Base-by-base conservation (phyloP, 2,329 filamentous ascomycete genomes). In the Diaporthe nobilis region DNA sequence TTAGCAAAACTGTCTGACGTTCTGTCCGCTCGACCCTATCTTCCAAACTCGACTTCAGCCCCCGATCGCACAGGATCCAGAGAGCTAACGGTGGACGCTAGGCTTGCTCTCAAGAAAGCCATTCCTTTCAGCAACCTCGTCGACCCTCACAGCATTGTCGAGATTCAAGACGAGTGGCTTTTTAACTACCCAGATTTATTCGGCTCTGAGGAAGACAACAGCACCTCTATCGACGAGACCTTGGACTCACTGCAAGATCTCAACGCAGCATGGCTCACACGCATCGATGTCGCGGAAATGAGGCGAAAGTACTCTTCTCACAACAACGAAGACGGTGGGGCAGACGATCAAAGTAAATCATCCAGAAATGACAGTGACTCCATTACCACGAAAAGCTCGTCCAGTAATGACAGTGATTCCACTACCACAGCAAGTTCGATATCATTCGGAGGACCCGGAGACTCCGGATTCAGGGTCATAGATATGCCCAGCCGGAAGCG, bases 131-230 rank as follows among this genome's bases (percentile, higher is more conserved):
- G 67, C 37, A 63, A 58, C 37, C 22, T 67, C 9, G 25, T 77
- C 5, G 76, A 78, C 22, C 71, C 61, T 2, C 70, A n/a, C 10
- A 78, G 34, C 2, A 72, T 79, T 15, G 20, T 74, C 7, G 61
- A 77, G 10, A 31, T 78, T 0, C 73, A 77, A 4, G 78, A 78
- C 7, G 79, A 80, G 39, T 80, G 78, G 78, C 31, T 80, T 2
- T 80, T 75, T 39, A 76, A 77, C 4, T 79, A 76, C 25, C 78
- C 78, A 1, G 15, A 53, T 1, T 78, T 77, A 12, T 63, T 78
- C 3, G n/a, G 20, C 28, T n/a, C 6, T n/a, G 28, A 31, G 28
- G 1, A 31, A 1, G 28, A 31, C 28, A 4, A 31, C 0, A 31
- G 4, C 1, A 31, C 28, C 28, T n/a, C 67, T 10, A n/a, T 70